A percentile compares a stretch with the other conserved stretches of the same genome.
Evolutionary conservation across 202 grass and related monocot species (phyloP).

Genomic region (Eragrostis tef): DNA sequence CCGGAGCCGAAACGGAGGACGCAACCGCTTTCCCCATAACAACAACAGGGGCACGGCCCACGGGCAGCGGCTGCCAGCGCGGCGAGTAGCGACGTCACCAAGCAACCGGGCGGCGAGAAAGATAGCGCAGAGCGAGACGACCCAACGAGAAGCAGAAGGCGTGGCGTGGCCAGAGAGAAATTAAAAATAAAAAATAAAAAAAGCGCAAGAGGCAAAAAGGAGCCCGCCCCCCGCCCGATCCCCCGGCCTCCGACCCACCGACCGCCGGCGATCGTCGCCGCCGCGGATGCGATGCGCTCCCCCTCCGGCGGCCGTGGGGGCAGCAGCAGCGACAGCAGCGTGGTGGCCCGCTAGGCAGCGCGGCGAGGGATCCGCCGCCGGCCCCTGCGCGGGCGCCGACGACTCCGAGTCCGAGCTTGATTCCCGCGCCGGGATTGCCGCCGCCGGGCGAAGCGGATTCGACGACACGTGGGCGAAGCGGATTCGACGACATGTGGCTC

Average conservation of each 20-base stretch:
- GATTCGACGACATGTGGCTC: slow-evolving; percentile 74
- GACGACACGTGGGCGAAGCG: slow-evolving; percentile 68
- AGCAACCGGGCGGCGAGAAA: slow-evolving; percentile 39
- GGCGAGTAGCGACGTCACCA: slow-evolving; percentile 11
- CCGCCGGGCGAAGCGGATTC: slow-evolving; percentile 26
- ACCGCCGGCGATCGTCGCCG: slow-evolving; percentile 50
- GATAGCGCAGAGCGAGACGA: background rate
- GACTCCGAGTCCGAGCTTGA: background rate
- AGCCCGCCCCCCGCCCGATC: slow-evolving; percentile 15
- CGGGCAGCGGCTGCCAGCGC: slow-evolving; percentile 28
- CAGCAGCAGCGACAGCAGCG: slow-evolving; percentile 31
- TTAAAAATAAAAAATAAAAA: background rate
- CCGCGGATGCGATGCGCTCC: slow-evolving; percentile 54
- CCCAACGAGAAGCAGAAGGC: no score
- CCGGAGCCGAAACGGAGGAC: slow-evolving; percentile 1
- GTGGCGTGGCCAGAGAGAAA: background rate
- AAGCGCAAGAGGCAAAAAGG: slow-evolving; percentile 17
- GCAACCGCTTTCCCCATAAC: background rate
- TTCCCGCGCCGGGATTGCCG: background rate
- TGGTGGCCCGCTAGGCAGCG: slow-evolving; percentile 34
- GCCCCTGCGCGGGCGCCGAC: background rate
- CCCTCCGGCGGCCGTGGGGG: slow-evolving; percentile 38
- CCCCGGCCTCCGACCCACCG: background rate
- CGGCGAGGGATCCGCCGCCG: slow-evolving; percentile 32
- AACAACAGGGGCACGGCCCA: background rate